phyloP scores from a whole-genome alignment of 176 grass and related monocot species.

The Rhynchospora tenuis region DNA sequence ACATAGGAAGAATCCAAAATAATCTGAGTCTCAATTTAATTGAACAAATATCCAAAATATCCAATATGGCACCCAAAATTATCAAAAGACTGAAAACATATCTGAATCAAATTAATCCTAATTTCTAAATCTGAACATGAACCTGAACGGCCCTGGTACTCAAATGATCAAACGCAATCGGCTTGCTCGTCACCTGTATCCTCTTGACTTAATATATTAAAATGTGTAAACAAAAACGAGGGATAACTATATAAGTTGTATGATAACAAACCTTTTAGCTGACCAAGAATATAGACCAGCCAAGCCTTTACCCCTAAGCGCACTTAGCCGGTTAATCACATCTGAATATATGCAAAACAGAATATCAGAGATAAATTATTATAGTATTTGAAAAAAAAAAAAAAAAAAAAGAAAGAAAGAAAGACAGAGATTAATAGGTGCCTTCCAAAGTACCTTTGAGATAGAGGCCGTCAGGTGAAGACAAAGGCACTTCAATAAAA shows the following conservation, averaged over 20 bases:
- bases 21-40: neutral
- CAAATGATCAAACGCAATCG: neutral
- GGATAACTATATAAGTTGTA: neutral
- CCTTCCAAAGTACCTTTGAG: slow-evolving; percentile 47
- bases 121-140: neutral
- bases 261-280: slow-evolving; percentile 60
- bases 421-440: neutral
- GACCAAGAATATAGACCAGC: slow-evolving; percentile 75
- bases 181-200: neutral
- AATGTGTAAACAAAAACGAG: neutral
- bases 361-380: neutral
- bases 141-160: neutral
- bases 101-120: neutral
- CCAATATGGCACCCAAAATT: neutral
- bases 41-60: neutral
- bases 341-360: slow-evolving; percentile 26
- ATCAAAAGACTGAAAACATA: neutral
- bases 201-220: neutral
- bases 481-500: slow-evolving; percentile 71
- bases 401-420: neutral
- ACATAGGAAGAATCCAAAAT: neutral
- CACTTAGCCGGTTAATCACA: slow-evolving; percentile 66
- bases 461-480: slow-evolving; percentile 57
- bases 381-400: no score
- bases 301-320: slow-evolving; percentile 73